Evolutionary conservation across 2,329 filamentous ascomycete species (phyloP).

Genomic region (Didymella exigua): DNA sequence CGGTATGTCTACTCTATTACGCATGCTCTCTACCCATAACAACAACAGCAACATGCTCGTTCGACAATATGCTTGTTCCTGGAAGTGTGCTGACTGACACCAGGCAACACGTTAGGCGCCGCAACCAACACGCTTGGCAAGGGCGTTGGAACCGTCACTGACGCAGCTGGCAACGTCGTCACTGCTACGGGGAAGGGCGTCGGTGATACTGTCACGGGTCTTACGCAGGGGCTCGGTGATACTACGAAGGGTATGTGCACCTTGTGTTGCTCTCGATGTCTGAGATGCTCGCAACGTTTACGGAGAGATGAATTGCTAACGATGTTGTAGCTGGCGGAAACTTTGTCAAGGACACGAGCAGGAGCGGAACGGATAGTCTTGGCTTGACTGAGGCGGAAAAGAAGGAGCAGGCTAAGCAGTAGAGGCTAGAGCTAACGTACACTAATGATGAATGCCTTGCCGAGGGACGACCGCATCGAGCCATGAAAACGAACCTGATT

Average conservation of each 20-base stretch:
- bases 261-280: too few relatives aligned
- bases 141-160: slow-evolving; percentile 39
- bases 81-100: neutral
- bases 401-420: slow-evolving; percentile 22
- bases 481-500: neutral
- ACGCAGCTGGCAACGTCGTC: slow-evolving; percentile 41
- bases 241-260: slow-evolving; percentile 39
- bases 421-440: neutral
- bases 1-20: slow-evolving; percentile 22
- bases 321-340: slow-evolving; percentile 33
- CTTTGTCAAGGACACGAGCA: slow-evolving; percentile 37
- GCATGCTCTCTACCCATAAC: neutral
- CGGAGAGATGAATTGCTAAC: slow-evolving; percentile 12
- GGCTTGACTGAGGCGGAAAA: slow-evolving; percentile 25
- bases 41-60: neutral
- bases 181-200: slow-evolving; percentile 43
- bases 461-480: neutral
- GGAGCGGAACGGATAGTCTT: slow-evolving; percentile 31
- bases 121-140: slow-evolving; percentile 44
- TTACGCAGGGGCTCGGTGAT: slow-evolving; percentile 44
- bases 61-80: too few relatives aligned
- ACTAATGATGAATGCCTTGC: neutral
- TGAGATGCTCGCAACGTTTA: too few relatives aligned
- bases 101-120: slow-evolving; percentile 44
- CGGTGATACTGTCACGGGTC: slow-evolving; percentile 43